A percentile compares a stretch with the other conserved stretches of the same genome.
Conservation (phyloP, 495 filamentous ascomycete genomes). For the Aspergillus heteromorphus region DNA sequence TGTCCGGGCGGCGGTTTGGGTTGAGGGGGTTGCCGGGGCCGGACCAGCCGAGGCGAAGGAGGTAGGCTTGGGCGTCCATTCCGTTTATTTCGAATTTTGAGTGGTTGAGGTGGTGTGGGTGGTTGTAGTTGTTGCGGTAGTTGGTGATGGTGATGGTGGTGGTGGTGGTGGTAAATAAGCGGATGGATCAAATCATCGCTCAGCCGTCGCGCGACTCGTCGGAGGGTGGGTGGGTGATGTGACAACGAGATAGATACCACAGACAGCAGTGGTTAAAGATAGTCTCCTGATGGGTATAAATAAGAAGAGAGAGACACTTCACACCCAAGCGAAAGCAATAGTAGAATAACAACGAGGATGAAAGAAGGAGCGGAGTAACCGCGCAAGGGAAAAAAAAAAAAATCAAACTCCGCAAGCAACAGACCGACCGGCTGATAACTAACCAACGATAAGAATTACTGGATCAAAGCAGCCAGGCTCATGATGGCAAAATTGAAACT, state of each 20-base stretch:
- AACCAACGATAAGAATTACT: too few relatives aligned
- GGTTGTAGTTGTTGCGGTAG: too few relatives aligned
- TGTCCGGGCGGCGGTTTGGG: slow-evolving; percentile 54
- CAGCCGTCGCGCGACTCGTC: too few relatives aligned
- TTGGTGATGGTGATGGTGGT: background rate
- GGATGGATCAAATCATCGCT: background rate
- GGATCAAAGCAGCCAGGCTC: too few relatives aligned
- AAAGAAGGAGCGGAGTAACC: background rate
- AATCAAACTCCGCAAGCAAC: slow-evolving; percentile 1
- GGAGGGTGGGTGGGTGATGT: too few relatives aligned
- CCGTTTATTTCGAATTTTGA: slow-evolving; percentile 3
- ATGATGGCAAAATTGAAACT: background rate
- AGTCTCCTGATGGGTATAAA: too few relatives aligned
- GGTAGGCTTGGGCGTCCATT: slow-evolving; percentile 67
- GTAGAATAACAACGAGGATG: too few relatives aligned
- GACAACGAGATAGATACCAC: too few relatives aligned
- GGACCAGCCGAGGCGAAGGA: slow-evolving; percentile 73
- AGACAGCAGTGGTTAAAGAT: too few relatives aligned
- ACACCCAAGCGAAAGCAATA: too few relatives aligned
- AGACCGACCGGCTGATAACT: too few relatives aligned
- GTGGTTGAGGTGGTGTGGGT: background rate
- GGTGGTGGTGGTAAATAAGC: background rate
- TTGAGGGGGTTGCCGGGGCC: slow-evolving; percentile 71
- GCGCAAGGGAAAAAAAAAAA: background rate
- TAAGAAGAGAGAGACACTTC: too few relatives aligned